Percentiles rank a stretch among this genome's conserved stretches.
Conservation (phyloP, 2,329 filamentous ascomycete species). For the Paracoccidioides brasiliensis region DNA sequence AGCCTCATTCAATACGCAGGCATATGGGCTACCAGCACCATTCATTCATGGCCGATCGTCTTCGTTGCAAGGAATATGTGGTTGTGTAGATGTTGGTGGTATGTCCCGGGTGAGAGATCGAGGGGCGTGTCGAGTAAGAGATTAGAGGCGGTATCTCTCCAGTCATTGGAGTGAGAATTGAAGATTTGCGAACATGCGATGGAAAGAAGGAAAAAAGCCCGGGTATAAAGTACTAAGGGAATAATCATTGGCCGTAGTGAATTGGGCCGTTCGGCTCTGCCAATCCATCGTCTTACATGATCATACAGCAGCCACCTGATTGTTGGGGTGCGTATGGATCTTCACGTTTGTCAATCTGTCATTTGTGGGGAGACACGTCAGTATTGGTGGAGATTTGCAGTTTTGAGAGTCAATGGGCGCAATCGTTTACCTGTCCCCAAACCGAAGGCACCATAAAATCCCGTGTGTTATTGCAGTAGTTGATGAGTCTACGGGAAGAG, state of each 20-base stretch:
- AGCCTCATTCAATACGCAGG: background rate
- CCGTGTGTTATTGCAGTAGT: conserved; percentile 93
- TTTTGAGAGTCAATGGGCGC: background rate
- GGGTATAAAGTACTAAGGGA: background rate
- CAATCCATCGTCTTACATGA: conserved; percentile 57
- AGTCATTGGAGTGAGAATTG: background rate
- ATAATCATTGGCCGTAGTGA: background rate
- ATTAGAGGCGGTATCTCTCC: no score
- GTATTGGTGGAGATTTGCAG: conserved; percentile 9
- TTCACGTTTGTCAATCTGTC: conserved; percentile 75
- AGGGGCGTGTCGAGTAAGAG: conserved; percentile 3
- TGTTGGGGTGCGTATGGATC: conserved; percentile 98
- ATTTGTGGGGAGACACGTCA: conserved; percentile 1
- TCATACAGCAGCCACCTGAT: conserved; percentile 78
- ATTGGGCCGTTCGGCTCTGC: background rate
- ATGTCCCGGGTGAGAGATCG: conserved; percentile 4
- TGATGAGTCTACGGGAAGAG: conserved; percentile 60
- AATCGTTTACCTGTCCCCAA: conserved; percentile 59
- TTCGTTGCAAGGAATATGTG: conserved; percentile 2
- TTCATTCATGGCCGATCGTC: conserved; percentile 2
- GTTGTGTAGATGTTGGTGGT: background rate
- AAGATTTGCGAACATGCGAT: background rate
- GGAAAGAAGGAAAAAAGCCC: no score
- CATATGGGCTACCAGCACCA: background rate
- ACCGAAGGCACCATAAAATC: conserved; percentile 98